Evolutionary conservation across 2,329 filamentous ascomycete genomes (phyloP).

Genomic region (Aureobasidium sp.): DNA sequence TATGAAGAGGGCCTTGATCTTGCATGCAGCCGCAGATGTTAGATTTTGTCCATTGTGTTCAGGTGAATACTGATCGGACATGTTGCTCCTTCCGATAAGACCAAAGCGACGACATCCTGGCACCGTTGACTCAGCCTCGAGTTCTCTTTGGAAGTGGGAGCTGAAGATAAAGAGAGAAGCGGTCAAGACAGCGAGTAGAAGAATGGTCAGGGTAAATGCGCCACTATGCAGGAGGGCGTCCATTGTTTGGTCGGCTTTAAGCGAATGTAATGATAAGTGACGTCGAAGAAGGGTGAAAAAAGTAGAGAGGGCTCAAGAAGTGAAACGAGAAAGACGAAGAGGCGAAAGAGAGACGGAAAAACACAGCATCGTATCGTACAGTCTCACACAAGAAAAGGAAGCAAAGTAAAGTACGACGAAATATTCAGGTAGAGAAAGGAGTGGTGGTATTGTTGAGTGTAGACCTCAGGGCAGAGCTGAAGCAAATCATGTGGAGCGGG

Average conservation of each 20-base stretch:
- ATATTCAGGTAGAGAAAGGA: neutral
- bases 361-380: neutral
- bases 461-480: neutral
- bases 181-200: neutral
- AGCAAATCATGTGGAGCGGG: slow-evolving; percentile 5
- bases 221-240: neutral
- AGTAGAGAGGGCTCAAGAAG: neutral
- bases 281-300: neutral
- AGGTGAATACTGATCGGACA: slow-evolving; percentile 17
- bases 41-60: slow-evolving; percentile 12
- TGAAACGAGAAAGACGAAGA: neutral
- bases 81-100: slow-evolving; percentile 17
- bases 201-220: neutral
- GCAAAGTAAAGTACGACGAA: neutral
- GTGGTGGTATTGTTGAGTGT: slow-evolving; percentile 1
- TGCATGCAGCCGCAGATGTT: neutral
- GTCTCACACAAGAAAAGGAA: neutral
- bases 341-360: neutral
- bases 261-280: neutral
- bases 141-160: neutral
- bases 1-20: slow-evolving; percentile 61
- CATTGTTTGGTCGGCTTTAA: neutral
- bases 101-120: slow-evolving; percentile 21
- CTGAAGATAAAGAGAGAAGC: neutral
- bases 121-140: neutral